Percentiles rank a stretch among this genome's conserved stretches.
Evolutionary conservation across 257 asterid genomes (phyloP).

Genomic region (Ballota nigra): DNA sequence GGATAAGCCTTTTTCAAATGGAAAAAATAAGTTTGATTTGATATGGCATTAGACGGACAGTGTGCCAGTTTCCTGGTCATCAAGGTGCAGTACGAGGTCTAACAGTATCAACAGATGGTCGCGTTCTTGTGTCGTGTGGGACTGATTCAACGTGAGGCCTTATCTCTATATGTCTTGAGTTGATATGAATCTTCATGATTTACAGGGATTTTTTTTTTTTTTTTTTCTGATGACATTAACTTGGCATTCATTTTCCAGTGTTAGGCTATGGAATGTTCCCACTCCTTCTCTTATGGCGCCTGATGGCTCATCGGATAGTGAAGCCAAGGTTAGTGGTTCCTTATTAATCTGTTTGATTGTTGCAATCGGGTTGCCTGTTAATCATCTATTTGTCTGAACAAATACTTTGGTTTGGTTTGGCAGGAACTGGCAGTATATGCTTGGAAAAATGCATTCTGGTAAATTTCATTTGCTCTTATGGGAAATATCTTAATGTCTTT

Average conservation of each 20-base stretch:
- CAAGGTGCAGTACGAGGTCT: slow-evolving; percentile 88
- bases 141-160: slow-evolving; percentile 87
- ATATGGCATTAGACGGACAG: slow-evolving; percentile 57
- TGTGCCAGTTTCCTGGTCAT: slow-evolving; percentile 94
- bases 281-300: slow-evolving; percentile 46
- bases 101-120: slow-evolving; percentile 86
- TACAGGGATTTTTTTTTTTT: neutral
- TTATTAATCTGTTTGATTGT: slow-evolving; percentile 7
- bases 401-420: slow-evolving; percentile 22
- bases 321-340: slow-evolving; percentile 48
- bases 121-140: slow-evolving; percentile 89
- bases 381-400: slow-evolving; percentile 20
- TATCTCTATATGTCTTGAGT: slow-evolving; percentile 7
- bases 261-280: slow-evolving; percentile 90
- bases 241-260: slow-evolving; percentile 47
- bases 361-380: slow-evolving; percentile 3
- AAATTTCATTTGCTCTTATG: slow-evolving; percentile 24
- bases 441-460: slow-evolving; percentile 87
- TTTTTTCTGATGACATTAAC: slow-evolving; percentile 13
- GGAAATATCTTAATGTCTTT: neutral
- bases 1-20: neutral
- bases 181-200: neutral
- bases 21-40: neutral
- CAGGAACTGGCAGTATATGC: slow-evolving; percentile 77
- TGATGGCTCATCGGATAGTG: slow-evolving; percentile 33